These are phyloP conservation scores for Melocanna baccifera DNA, from an alignment of 176 grass and related monocot species.

Conservation along the genomic window DNA sequence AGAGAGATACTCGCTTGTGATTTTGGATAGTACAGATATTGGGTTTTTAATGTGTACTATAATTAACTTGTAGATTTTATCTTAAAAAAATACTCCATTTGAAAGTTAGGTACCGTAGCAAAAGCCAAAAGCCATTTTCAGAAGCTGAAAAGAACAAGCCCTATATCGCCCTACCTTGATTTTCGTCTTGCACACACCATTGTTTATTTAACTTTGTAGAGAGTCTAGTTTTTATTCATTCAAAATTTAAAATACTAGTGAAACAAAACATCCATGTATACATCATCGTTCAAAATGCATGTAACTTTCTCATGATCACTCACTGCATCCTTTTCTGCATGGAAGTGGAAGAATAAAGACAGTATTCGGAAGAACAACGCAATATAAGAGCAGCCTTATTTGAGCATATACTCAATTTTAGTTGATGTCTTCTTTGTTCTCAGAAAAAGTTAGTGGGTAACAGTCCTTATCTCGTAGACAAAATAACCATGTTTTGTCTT, in stretches of 20 bases:
- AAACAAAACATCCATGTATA: background rate
- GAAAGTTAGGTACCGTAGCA: too few relatives aligned
- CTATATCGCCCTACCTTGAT: background rate
- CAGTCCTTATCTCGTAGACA: constrained; percentile 5
- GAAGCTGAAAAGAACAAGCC: too few relatives aligned
- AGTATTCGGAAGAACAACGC: constrained; percentile 34
- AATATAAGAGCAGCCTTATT: constrained; percentile 31
- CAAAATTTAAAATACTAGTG: too few relatives aligned
- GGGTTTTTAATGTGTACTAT: too few relatives aligned
- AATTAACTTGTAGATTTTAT: too few relatives aligned
- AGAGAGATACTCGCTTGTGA: too few relatives aligned
- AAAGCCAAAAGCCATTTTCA: too few relatives aligned
- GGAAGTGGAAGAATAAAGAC: constrained; percentile 52
- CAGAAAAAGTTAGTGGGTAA: constrained; percentile 25
- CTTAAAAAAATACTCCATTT: too few relatives aligned
- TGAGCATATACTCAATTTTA: constrained; percentile 43
- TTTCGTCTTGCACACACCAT: background rate
- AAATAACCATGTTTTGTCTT: constrained; percentile 35
- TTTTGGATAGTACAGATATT: too few relatives aligned
- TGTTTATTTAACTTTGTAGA: background rate
- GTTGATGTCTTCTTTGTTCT: constrained; percentile 18
- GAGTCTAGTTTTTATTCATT: background rate
- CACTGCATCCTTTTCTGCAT: background rate
- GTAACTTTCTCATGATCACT: constrained; percentile 26
- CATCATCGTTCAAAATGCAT: constrained; percentile 29